phyloP scores from a whole-genome alignment of 2,329 filamentous ascomycete genomes.

The Calcarisporium arbuscula region DNA sequence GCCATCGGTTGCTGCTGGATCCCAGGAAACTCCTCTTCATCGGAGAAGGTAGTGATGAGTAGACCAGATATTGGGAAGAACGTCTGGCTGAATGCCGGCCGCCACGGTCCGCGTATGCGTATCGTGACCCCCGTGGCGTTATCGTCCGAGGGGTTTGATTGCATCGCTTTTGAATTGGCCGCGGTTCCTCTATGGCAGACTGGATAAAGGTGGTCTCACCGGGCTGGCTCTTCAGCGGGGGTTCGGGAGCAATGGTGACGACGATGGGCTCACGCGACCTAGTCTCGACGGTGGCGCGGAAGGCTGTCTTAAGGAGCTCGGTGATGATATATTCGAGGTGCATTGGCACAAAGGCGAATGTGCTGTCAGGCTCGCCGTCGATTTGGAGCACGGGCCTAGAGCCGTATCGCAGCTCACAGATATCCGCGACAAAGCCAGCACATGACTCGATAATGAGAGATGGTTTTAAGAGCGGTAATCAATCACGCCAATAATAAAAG shows the following conservation, averaged over 20 bases:
- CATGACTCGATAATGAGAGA: constrained; percentile 77
- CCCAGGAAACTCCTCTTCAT: constrained; percentile 39
- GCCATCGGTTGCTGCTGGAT: constrained; percentile 41
- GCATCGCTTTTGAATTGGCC: constrained; percentile 37
- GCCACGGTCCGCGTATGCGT: constrained; percentile 88
- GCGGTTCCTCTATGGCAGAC: constrained; percentile 28
- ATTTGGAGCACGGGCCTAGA: constrained; percentile 74
- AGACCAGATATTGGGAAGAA: constrained; percentile 91
- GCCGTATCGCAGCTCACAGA: constrained; percentile 94
- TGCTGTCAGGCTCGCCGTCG: constrained; percentile 79
- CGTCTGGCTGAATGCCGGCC: constrained; percentile 83
- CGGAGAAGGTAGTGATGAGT: constrained; percentile 91
- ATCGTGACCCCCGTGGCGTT: constrained; percentile 84
- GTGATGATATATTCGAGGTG: constrained; percentile 97
- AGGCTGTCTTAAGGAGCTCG: constrained; percentile 93
- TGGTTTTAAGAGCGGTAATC: constrained; percentile 81
- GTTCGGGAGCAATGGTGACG: constrained; percentile 79
- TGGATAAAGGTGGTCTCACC: constrained; percentile 20
- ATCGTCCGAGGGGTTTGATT: constrained; percentile 54
- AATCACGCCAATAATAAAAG: constrained; percentile 92
- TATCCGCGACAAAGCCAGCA: constrained; percentile 86
- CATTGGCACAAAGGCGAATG: constrained; percentile 89
- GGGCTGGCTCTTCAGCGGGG: constrained; percentile 27
- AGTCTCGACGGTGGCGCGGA: constrained; percentile 84
- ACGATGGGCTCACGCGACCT: constrained; percentile 78